Evolutionary conservation across 345 rosid genomes (phyloP).

Genomic region (Eucalyptus melliodora): DNA sequence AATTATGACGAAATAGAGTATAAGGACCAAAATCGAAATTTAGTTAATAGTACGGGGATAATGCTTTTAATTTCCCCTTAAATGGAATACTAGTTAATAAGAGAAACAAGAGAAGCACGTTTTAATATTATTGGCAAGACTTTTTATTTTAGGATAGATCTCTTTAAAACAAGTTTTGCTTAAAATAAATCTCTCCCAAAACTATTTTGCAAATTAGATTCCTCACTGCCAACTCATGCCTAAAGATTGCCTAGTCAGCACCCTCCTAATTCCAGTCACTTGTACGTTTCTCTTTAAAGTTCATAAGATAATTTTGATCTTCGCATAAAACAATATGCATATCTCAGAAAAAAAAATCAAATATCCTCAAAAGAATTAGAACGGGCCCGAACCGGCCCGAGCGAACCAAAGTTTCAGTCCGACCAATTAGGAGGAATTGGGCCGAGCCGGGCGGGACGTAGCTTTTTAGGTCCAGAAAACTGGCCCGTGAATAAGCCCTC

Average conservation of each 20-base stretch:
- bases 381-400: background rate
- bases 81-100: background rate
- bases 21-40: background rate
- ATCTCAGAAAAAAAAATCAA: background rate
- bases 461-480: background rate
- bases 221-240: background rate
- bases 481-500: background rate
- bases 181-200: background rate
- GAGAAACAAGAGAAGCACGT: fast-evolving
- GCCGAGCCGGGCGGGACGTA: background rate
- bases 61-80: fast-evolving
- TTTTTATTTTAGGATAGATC: background rate
- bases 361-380: background rate
- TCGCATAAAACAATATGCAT: background rate
- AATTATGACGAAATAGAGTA: background rate
- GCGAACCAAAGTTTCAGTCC: background rate
- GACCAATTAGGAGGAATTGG: background rate
- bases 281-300: background rate
- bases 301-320: background rate
- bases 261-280: background rate
- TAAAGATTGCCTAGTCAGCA: background rate
- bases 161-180: fast-evolving
- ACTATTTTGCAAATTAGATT: background rate
- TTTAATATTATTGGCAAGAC: background rate
- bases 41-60: fast-evolving